These are phyloP conservation scores for Cystobasidium sp. DNA, from an alignment of 1,284 basidiomycete species.

Conservation along the genomic window DNA sequence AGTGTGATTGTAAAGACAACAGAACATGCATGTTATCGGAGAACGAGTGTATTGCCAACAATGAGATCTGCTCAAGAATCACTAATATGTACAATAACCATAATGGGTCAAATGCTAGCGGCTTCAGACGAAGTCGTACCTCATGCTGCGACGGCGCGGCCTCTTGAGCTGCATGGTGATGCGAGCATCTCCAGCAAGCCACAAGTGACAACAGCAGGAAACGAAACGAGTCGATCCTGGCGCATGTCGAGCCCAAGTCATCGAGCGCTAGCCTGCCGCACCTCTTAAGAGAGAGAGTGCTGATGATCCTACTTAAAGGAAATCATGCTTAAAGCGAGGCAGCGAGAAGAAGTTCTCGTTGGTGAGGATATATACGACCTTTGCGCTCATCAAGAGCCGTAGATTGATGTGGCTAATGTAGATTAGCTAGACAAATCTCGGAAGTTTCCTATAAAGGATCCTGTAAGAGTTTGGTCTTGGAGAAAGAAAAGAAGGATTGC, in stretches of 20 bases:
- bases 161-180: constrained; percentile 6
- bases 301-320: not conserved
- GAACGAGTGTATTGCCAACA: too few species aligned
- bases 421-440: constrained; percentile 42
- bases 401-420: constrained; percentile 44
- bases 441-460: constrained; percentile 44
- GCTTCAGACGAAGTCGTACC: constrained; percentile 40
- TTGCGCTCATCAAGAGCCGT: constrained; percentile 32
- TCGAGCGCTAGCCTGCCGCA: constrained; percentile 32
- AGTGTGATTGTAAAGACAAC: too few species aligned
- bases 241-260: constrained; percentile 44
- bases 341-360: constrained; percentile 42
- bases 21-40: too few species aligned
- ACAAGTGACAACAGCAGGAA: constrained; percentile 19
- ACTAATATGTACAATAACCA: constrained; percentile 11
- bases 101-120: constrained; percentile 2
- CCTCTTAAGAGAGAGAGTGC: not conserved
- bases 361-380: constrained; percentile 34
- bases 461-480: constrained; percentile 40
- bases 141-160: constrained; percentile 41
- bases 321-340: not conserved
- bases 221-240: constrained; percentile 28
- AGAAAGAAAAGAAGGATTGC: constrained; percentile 27
- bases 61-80: too few species aligned
- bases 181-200: constrained; percentile 6